Conservation (phyloP, 805 yeast species). For the Myxozyma sirexii region DNA sequence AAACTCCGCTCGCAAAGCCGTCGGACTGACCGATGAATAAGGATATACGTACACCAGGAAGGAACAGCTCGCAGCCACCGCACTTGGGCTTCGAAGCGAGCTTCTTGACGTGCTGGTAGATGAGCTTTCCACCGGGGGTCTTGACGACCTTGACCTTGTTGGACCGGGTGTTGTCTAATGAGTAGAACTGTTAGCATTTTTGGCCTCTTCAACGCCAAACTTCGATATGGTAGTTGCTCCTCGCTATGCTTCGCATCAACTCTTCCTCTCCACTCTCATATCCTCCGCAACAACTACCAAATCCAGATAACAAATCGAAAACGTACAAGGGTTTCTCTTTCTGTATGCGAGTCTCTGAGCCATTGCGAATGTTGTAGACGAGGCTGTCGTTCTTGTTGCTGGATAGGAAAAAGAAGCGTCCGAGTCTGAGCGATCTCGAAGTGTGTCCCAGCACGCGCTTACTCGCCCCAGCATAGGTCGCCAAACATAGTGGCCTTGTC, state of each 20-base stretch:
- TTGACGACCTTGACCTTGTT: slow-evolving; percentile 99
- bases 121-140: slow-evolving; percentile 99
- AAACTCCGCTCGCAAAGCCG: too few relatives aligned
- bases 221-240: not conserved
- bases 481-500: slow-evolving; percentile 3
- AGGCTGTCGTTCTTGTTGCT: slow-evolving; percentile 6
- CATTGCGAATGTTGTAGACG: slow-evolving; percentile 55
- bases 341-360: slow-evolving; percentile 99
- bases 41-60: slow-evolving; percentile 59
- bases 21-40: not conserved
- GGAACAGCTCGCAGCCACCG: slow-evolving; percentile 68
- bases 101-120: slow-evolving; percentile 97
- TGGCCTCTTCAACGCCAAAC: not conserved
- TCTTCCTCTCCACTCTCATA: not conserved
- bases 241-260: not conserved
- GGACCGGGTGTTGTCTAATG: slow-evolving; percentile 95
- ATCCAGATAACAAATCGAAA: slow-evolving; percentile 40
- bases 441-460: not conserved
- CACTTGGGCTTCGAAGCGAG: slow-evolving; percentile 56
- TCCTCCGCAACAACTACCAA: not conserved
- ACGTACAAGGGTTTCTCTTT: slow-evolving; percentile 99
- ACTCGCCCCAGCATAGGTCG: not conserved
- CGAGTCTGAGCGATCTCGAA: not conserved
- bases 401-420: not conserved
- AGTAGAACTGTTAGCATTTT: slow-evolving; percentile 41